Conservation (phyloP, 2,329 filamentous ascomycete genomes). For the Dactylellina parvicollis region DNA sequence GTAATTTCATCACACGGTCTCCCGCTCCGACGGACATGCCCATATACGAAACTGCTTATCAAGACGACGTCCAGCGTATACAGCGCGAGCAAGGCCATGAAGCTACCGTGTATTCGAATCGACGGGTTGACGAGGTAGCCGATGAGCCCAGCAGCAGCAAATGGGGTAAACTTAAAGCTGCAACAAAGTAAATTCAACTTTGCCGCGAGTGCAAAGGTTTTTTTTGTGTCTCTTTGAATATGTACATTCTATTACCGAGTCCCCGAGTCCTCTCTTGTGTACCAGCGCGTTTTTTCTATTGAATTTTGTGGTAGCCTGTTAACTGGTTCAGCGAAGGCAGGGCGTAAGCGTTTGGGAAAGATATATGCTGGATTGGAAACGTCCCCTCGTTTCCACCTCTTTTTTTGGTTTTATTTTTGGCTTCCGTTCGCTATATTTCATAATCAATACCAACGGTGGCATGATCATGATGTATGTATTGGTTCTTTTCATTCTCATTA, state of each 20-base stretch:
- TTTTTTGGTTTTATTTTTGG: background rate
- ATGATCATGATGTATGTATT: background rate
- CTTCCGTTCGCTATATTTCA: background rate
- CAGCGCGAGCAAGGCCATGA: constrained; percentile 64
- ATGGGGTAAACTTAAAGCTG: constrained; percentile 31
- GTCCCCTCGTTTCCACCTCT: constrained; percentile 6
- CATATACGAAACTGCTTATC: constrained; percentile 88
- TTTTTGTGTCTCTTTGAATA: too few relatives aligned
- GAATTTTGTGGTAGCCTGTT: background rate
- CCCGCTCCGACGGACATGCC: constrained; percentile 85
- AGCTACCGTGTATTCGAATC: constrained; percentile 68
- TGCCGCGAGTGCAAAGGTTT: background rate
- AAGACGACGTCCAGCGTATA: constrained; percentile 81
- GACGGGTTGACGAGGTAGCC: constrained; percentile 37
- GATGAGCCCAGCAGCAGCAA: constrained; percentile 28
- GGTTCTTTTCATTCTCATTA: background rate
- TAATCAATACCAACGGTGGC: background rate
- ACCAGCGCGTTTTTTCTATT: background rate
- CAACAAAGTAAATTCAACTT: constrained; percentile 1
- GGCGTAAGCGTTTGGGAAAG: constrained; percentile 3
- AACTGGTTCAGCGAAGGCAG: constrained; percentile 9
- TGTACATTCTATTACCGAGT: constrained; percentile 9
- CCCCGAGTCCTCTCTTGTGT: background rate
- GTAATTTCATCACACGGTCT: constrained; percentile 76
- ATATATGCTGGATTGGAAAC: constrained; percentile 6